These are phyloP conservation scores for Lactarius indigo DNA, from an alignment of 768 basidiomycete genomes.

Conservation along the genomic window DNA sequence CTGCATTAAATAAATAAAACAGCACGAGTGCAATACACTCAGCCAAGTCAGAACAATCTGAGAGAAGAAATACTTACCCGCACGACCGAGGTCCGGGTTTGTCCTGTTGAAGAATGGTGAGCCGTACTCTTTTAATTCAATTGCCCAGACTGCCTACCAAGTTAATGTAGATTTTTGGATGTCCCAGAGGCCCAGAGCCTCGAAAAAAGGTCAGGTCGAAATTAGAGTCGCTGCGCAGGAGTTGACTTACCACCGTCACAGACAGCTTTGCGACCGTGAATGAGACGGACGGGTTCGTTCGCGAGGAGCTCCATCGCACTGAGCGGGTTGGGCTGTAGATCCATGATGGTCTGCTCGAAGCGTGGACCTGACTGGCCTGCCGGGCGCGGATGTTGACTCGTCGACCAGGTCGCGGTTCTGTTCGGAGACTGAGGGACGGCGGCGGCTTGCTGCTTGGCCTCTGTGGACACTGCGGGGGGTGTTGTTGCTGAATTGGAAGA, in stretches of 20 bases:
- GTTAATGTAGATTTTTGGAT: slow-evolving; percentile 97
- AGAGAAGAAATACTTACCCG: slow-evolving; percentile 60
- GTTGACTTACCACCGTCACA: slow-evolving; percentile 88
- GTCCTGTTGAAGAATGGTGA: slow-evolving; percentile 50
- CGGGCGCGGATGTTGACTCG: slow-evolving; percentile 71
- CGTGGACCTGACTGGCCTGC: slow-evolving; percentile 60
- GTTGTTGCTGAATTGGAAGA: slow-evolving; percentile 11
- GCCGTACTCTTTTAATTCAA: not conserved
- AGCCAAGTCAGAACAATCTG: slow-evolving; percentile 10
- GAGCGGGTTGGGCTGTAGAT: slow-evolving; percentile 82
- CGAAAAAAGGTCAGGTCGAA: not conserved
- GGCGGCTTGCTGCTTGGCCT: slow-evolving; percentile 29
- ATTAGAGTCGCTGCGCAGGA: not conserved
- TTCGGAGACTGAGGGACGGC: slow-evolving; percentile 75
- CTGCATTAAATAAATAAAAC: slow-evolving; percentile 29
- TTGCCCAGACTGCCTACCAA: slow-evolving; percentile 51
- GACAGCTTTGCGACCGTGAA: slow-evolving; percentile 77
- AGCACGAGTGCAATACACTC: slow-evolving; percentile 4
- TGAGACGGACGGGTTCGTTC: slow-evolving; percentile 79
- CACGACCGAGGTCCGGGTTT: slow-evolving; percentile 83
- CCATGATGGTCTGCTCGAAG: slow-evolving; percentile 89
- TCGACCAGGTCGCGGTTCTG: slow-evolving; percentile 78
- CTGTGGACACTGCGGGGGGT: slow-evolving; percentile 22
- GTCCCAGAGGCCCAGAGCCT: slow-evolving; percentile 95
- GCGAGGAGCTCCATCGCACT: slow-evolving; percentile 90